These are phyloP conservation scores for Leccinum incarnatum DNA, from an alignment of 768 basidiomycete species.

Conservation along the genomic window DNA sequence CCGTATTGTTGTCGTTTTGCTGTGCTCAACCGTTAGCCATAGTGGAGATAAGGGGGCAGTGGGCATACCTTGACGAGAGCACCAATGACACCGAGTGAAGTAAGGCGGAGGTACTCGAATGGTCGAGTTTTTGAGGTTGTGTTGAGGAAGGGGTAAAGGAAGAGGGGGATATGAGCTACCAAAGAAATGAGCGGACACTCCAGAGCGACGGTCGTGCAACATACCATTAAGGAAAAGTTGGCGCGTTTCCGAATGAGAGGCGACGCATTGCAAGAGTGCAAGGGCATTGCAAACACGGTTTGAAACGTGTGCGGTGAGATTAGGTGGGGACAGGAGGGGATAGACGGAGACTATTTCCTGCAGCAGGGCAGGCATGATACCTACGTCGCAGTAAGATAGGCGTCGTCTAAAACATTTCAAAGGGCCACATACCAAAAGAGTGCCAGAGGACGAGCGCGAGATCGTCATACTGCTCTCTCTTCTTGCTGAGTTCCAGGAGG, in stretches of 20 bases:
- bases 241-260: slow-evolving; percentile 94
- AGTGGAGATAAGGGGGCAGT: background rate
- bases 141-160: slow-evolving; percentile 96
- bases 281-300: slow-evolving; percentile 99
- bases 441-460: slow-evolving; percentile 98
- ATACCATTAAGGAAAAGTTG: slow-evolving; percentile 91
- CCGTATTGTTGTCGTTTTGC: slow-evolving; percentile 99
- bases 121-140: slow-evolving; percentile 99
- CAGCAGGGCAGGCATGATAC: slow-evolving; percentile 95
- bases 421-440: slow-evolving; percentile 72
- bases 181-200: background rate
- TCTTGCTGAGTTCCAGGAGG: slow-evolving; percentile 95
- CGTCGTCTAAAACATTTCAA: background rate
- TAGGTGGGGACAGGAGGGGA: slow-evolving; percentile 90
- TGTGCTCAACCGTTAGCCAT: slow-evolving; percentile 33
- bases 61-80: slow-evolving; percentile 88
- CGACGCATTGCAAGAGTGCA: slow-evolving; percentile 96
- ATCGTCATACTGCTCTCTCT: slow-evolving; percentile 98
- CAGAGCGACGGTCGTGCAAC: slow-evolving; percentile 9
- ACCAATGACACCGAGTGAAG: slow-evolving; percentile 98
- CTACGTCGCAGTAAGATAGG: slow-evolving; percentile 38
- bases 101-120: slow-evolving; percentile 98
- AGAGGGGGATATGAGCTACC: slow-evolving; percentile 91
- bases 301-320: slow-evolving; percentile 94
- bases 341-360: slow-evolving; percentile 99